Evolutionary conservation across 1,139 yeast species (phyloP).

Genomic region (Schwanniomyces etchellsii): DNA sequence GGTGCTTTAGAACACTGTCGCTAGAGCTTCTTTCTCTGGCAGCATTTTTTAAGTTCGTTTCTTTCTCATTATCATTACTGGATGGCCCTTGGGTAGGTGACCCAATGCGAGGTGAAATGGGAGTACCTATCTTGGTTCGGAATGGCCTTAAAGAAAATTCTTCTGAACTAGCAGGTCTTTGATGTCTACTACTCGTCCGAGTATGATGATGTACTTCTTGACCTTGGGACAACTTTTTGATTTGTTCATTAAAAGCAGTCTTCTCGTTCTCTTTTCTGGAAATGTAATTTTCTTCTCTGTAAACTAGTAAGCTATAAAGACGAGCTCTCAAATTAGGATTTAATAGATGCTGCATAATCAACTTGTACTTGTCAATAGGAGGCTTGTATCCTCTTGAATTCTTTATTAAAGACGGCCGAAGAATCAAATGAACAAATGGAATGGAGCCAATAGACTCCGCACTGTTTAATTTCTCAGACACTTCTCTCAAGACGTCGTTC

Average conservation of each 20-base stretch:
- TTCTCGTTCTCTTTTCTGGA: slow-evolving; percentile 28
- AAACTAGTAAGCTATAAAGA: slow-evolving; percentile 22
- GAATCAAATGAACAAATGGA: slow-evolving; percentile 37
- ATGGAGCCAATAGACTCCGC: slow-evolving; percentile 35
- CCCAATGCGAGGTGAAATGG: slow-evolving; percentile 29
- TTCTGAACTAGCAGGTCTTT: slow-evolving; percentile 13
- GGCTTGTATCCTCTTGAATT: slow-evolving; percentile 38
- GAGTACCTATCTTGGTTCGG: slow-evolving; percentile 23
- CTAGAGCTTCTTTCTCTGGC: no score
- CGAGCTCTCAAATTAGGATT: slow-evolving; percentile 18
- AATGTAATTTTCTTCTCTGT: slow-evolving; percentile 23
- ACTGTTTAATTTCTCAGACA: slow-evolving; percentile 20
- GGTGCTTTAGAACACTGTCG: no score
- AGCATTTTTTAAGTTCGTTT: no score
- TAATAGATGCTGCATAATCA: slow-evolving; percentile 26
- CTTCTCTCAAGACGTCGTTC: slow-evolving; percentile 5
- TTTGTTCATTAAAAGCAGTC: slow-evolving; percentile 8
- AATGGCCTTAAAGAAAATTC: slow-evolving; percentile 39
- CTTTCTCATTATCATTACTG: no score
- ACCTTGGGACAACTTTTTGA: slow-evolving; percentile 3
- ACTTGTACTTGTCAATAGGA: slow-evolving; percentile 24
- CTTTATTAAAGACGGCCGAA: slow-evolving; percentile 37
- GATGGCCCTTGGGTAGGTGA: no score
- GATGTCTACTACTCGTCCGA: slow-evolving; percentile 7
- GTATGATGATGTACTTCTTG: slow-evolving; percentile 1